Conservation (phyloP, 73 alveolate genomes). For the Symbiodinium natans region DNA sequence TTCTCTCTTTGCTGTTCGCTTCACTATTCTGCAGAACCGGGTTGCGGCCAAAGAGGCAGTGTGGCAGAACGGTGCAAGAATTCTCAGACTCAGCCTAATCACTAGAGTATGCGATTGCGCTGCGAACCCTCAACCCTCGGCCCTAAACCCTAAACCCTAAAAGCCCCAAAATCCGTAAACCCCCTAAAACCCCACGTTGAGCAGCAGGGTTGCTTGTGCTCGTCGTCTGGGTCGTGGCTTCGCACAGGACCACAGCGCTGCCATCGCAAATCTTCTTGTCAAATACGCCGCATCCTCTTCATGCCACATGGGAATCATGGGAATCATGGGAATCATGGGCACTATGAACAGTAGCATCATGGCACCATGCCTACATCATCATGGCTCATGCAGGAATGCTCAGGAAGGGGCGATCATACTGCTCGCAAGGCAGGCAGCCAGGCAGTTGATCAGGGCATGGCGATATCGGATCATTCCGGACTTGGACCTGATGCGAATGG, state of each 20-base stretch:
- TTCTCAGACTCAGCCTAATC: no score
- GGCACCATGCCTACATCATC: neutral
- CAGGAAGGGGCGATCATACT: neutral
- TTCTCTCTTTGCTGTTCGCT: no score
- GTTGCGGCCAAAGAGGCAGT: no score
- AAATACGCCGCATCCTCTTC: constrained; percentile 3
- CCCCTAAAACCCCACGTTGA: no score
- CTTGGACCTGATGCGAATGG: neutral
- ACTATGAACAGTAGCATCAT: neutral
- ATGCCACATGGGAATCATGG: neutral
- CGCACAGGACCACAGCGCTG: constrained; percentile 48
- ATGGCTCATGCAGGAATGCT: neutral
- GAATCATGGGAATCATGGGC: neutral
- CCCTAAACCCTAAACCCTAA: no score
- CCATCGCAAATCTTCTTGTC: constrained; percentile 68
- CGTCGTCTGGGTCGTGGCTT: constrained; percentile 36
- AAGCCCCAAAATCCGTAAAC: no score
- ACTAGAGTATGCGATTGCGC: no score
- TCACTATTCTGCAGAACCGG: no score
- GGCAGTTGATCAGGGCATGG: constrained; percentile 71
- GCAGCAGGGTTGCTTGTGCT: neutral
- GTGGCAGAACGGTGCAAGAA: no score
- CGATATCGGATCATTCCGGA: neutral
- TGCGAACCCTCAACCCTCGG: no score
- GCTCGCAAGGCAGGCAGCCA: constrained; percentile 45